These are phyloP conservation scores for Diaporthe helianthi DNA, from an alignment of 2,329 filamentous ascomycete species.

Conservation along the genomic window DNA sequence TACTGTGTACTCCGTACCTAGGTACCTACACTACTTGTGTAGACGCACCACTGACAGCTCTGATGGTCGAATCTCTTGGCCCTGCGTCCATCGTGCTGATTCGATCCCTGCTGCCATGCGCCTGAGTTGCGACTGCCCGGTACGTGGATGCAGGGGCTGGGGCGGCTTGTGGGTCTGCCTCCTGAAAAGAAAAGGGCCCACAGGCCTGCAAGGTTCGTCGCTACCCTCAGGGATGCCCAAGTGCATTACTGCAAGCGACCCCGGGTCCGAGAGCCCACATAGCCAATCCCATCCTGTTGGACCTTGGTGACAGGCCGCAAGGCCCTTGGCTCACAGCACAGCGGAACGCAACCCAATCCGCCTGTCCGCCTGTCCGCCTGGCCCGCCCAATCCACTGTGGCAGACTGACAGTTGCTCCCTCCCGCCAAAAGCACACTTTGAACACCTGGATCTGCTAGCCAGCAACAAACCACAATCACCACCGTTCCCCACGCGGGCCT, in stretches of 20 bases:
- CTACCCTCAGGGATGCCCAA: too few species aligned
- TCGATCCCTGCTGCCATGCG: conserved; percentile 21
- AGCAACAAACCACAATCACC: conserved; percentile 5
- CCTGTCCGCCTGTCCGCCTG: too few species aligned
- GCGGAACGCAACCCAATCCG: conserved; percentile 4
- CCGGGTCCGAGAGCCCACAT: background rate
- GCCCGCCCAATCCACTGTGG: background rate
- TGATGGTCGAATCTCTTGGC: conserved; percentile 2
- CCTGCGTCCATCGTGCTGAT: background rate
- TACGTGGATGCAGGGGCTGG: conserved; percentile 5
- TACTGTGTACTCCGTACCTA: too few species aligned
- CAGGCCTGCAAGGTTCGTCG: background rate
- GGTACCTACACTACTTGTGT: too few species aligned
- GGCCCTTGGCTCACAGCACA: background rate
- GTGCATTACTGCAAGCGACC: background rate
- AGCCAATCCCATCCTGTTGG: background rate
- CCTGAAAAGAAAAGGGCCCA: background rate
- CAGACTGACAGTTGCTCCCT: background rate
- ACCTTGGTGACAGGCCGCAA: background rate
- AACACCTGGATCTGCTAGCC: background rate
- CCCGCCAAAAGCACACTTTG: background rate
- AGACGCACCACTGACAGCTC: too few species aligned
- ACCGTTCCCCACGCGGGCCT: conserved; percentile 15
- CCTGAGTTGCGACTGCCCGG: conserved; percentile 8
- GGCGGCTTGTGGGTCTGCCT: background rate